Conservation (phyloP, 495 filamentous ascomycete species). For the Umbilicaria muhlenbergii region DNA sequence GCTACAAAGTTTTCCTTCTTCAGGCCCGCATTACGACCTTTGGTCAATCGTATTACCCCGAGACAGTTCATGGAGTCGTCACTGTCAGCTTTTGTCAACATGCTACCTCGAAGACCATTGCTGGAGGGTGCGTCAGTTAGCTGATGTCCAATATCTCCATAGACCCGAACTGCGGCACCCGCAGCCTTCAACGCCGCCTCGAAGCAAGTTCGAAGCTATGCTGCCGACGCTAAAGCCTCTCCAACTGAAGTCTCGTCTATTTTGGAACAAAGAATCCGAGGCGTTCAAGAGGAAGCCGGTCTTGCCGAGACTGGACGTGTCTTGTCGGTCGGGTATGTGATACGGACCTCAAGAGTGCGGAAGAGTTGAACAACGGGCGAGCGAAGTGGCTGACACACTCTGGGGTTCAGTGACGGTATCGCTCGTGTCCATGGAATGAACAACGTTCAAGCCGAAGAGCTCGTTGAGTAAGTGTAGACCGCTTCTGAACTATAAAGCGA, state of each 20-base stretch:
- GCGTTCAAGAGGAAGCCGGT: constrained; percentile 88
- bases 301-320: constrained; percentile 98
- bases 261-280: constrained; percentile 95
- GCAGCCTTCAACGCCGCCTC: constrained; percentile 52
- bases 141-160: constrained; percentile 9
- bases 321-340: constrained; percentile 92
- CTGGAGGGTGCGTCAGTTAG: neutral
- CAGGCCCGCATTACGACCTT: constrained; percentile 1
- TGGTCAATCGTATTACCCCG: neutral
- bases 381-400: constrained; percentile 1
- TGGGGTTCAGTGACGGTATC: constrained; percentile 82
- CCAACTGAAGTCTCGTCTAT: constrained; percentile 98
- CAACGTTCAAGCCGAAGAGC: constrained; percentile 99
- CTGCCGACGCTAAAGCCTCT: constrained; percentile 81
- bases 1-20: constrained; percentile 33
- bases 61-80: neutral
- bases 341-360: neutral
- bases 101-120: neutral
- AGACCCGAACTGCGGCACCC: constrained; percentile 80
- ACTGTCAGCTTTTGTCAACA: constrained; percentile 4
- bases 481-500: constrained; percentile 12
- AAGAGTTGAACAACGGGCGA: neutral
- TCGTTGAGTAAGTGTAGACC: constrained; percentile 77
- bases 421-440: constrained; percentile 98
- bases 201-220: constrained; percentile 77